phyloP scores from a whole-genome alignment of 495 filamentous ascomycete species.

The Talaromyces wortmannii region DNA sequence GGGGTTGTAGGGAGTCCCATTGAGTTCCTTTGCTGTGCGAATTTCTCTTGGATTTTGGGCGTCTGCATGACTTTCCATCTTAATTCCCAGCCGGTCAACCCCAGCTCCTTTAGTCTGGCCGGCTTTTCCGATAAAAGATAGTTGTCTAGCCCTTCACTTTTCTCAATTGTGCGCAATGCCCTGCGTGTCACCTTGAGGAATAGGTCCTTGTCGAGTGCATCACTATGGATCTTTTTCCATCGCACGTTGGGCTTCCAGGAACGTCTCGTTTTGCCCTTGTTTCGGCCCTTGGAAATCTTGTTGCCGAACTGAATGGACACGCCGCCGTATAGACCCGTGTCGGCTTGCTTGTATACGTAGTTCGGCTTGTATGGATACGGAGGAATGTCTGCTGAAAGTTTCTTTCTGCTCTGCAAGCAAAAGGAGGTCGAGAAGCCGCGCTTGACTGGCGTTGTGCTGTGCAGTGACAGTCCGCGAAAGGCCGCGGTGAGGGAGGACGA shows the following conservation, averaged over 20 bases:
- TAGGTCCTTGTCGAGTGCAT: constrained; percentile 55
- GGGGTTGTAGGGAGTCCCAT: constrained; percentile 38
- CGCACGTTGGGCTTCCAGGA: constrained; percentile 86
- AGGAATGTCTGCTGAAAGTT: constrained; percentile 47
- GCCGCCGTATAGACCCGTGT: constrained; percentile 78
- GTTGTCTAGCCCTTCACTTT: constrained; percentile 79
- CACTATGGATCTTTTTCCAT: constrained; percentile 65
- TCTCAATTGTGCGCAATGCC: constrained; percentile 80
- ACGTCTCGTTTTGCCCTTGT: constrained; percentile 78
- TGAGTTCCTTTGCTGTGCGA: constrained; percentile 45
- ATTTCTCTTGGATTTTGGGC: constrained; percentile 49
- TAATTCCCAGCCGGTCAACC: constrained; percentile 79
- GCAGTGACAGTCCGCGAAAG: constrained; percentile 35
- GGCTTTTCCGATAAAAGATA: constrained; percentile 76
- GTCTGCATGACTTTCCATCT: constrained; percentile 82
- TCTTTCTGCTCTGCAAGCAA: constrained; percentile 23
- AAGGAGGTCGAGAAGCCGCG: constrained; percentile 35
- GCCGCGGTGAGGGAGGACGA: constrained; percentile 30
- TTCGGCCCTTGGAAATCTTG: constrained; percentile 64
- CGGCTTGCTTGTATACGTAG: constrained; percentile 75
- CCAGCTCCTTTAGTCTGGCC: constrained; percentile 72
- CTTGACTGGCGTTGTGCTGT: constrained; percentile 18
- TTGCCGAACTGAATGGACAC: constrained; percentile 83
- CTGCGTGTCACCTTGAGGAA: constrained; percentile 68
- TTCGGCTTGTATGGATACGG: constrained; percentile 81